Percentiles rank a stretch among this genome's conserved stretches.
Conservation (phyloP, 2,329 filamentous ascomycete genomes). For the Apiospora aurea region DNA sequence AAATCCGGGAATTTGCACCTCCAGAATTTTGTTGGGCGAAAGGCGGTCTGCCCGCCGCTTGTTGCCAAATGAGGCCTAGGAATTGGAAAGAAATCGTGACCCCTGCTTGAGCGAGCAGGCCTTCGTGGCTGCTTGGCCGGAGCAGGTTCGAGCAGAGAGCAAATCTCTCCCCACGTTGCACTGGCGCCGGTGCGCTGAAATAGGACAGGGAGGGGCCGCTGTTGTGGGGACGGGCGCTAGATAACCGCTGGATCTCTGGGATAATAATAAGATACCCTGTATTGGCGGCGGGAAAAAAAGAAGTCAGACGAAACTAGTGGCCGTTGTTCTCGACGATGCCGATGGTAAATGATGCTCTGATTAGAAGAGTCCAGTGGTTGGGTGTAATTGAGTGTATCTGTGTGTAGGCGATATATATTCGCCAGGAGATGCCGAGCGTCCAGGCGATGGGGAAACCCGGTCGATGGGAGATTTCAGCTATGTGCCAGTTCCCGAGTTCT, state of each 20-base stretch:
- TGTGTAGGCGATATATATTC: not conserved
- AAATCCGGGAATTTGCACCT: not conserved
- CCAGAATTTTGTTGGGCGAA: slow-evolving; percentile 23
- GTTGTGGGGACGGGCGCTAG: slow-evolving; percentile 13
- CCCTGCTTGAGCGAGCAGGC: not conserved
- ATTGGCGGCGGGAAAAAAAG: not conserved
- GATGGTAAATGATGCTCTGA: not conserved
- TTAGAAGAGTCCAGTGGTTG: not conserved
- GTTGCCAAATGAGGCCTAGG: slow-evolving; percentile 18
- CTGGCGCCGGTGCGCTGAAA: not conserved
- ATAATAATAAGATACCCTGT: not conserved
- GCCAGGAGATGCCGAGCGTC: not conserved
- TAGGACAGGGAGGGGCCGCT: slow-evolving; percentile 10
- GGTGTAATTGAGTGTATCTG: not conserved
- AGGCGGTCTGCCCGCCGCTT: slow-evolving; percentile 22
- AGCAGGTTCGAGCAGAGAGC: not conserved
- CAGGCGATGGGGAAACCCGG: not conserved
- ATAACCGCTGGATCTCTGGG: slow-evolving; percentile 11
- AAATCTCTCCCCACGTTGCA: slow-evolving; percentile 18
- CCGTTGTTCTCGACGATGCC: not conserved
- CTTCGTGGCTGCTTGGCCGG: not conserved
- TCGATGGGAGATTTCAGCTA: not conserved
- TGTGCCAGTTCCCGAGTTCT: not conserved
- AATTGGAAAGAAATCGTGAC: slow-evolving; percentile 6
- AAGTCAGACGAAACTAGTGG: not conserved